Conservation (phyloP, 257 asterid species). For the Solanum etuberosum region DNA sequence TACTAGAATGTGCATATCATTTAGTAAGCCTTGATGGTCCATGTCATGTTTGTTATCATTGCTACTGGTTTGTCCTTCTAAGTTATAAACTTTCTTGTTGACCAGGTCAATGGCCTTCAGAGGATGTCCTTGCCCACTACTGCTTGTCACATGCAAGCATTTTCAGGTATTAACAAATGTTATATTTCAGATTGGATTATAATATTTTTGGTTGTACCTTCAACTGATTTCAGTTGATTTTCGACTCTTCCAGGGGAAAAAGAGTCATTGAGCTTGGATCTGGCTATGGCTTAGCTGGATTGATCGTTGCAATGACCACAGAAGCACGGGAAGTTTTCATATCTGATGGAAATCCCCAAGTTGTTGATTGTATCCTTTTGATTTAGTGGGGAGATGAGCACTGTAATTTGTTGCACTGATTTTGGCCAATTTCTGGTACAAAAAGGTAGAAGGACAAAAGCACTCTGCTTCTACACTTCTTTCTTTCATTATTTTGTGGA, state of each 20-base stretch:
- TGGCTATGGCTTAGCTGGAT: conserved; percentile 93
- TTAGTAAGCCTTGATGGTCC: not conserved
- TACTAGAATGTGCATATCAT: not conserved
- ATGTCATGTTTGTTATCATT: not conserved
- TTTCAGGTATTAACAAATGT: conserved; percentile 43
- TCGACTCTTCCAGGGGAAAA: conserved; percentile 39
- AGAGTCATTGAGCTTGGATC: conserved; percentile 87
- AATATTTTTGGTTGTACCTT: not conserved
- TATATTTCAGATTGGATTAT: not conserved
- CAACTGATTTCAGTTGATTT: not conserved
- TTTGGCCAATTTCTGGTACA: not conserved
- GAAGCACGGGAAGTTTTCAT: conserved; percentile 75
- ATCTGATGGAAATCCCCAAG: conserved; percentile 97
- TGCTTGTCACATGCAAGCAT: conserved; percentile 41
- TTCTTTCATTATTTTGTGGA: not conserved
- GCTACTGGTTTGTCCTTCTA: not conserved
- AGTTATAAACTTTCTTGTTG: conserved; percentile 3
- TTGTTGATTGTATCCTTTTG: conserved; percentile 86
- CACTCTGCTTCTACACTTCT: not conserved
- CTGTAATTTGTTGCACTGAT: not conserved
- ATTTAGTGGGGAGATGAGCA: not conserved
- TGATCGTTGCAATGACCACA: conserved; percentile 56
- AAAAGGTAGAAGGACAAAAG: not conserved
- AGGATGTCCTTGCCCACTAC: conserved; percentile 80
- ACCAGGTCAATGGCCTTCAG: conserved; percentile 98